Base-by-base conservation (phyloP, 2,329 filamentous ascomycete genomes). In the Neurospora sp. region DNA sequence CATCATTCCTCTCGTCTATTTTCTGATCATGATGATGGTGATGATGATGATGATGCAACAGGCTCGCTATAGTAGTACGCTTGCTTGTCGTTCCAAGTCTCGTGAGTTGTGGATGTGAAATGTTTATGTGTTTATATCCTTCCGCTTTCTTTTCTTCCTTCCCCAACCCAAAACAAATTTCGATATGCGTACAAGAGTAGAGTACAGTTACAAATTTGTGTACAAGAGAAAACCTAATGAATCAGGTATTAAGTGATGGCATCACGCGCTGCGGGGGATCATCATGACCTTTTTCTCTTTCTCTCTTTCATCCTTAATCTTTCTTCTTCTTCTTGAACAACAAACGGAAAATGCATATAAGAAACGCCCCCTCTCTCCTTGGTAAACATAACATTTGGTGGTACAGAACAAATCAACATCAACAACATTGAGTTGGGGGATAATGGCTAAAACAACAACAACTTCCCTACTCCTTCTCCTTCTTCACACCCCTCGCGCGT, bases 361-460 rank as follows among this genome's bases (percentile, higher is more conserved):
- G 36, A 23, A 66, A 65, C 43, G 36, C 39, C 62, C 33, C 46
- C 46, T 15, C 8, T 15, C 36, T 23, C 67, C 40, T 52, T 28
- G n/a, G 33, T 68, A 68, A 57, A 57, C 8, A 68, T 43, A 57
- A 62, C 57, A 62, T 66, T 41, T 52, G 23, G 67, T 69, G 40
- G 67, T 23, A 40, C 37, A 67, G 33, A 33, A 37, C 68, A 52
- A 36, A 39, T 66, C 41, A 33, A 57, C 65, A 28, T 33, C 19
- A 40, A 41, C 33, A 52, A 52, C 46, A 57, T 57, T 28, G 67
- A 69, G 67, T 69, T 66, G 67, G 52, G 67, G 40, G 67, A 36
- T 28, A 67, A 66, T 67, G 23, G 38, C 68, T 62, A 36, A 38
- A 15, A 43, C 15, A 33, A 57, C 41, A 28, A 36, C 33, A 36